Conservation (phyloP, 176 grass and related monocot species). For the Juncus inflexus region DNA sequence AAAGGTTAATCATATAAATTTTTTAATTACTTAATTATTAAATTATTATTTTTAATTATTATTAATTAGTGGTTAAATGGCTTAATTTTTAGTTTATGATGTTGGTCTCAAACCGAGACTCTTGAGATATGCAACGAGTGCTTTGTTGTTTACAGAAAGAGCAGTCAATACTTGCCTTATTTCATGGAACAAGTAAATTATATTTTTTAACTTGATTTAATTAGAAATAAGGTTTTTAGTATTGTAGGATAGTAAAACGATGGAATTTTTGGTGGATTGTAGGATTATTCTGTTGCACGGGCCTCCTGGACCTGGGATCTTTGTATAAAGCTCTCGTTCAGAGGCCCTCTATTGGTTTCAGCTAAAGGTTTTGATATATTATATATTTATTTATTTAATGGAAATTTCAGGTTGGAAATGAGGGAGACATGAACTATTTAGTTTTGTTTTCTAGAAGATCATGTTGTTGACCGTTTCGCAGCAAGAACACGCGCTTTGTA, state of each 20-base stretch:
- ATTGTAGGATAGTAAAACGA: not conserved
- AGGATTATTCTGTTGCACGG: conserved; percentile 99
- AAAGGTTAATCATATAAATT: conserved; percentile 51
- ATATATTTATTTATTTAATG: too few species aligned
- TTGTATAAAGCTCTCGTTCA: conserved; percentile 97
- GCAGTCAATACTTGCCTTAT: conserved; percentile 82
- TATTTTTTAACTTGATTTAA: too few species aligned
- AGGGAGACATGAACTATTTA: too few species aligned
- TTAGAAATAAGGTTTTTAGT: too few species aligned
- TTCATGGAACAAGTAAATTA: conserved; percentile 98
- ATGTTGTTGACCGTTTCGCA: too few species aligned
- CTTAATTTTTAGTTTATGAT: conserved; percentile 80
- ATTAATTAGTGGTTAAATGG: conserved; percentile 23
- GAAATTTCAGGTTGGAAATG: too few species aligned
- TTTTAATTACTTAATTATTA: conserved; percentile 16
- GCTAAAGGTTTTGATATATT: too few species aligned
- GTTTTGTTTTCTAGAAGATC: too few species aligned
- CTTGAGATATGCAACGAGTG: conserved; percentile 93
- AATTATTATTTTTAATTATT: not conserved
- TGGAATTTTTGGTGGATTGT: conserved; percentile 19
- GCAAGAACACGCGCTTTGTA: too few species aligned
- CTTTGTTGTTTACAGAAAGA: conserved; percentile 93
- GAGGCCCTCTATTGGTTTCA: conserved; percentile 91
- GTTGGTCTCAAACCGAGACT: conserved; percentile 91
- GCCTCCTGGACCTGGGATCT: conserved; percentile 96